Evolutionary conservation across 768 basidiomycete genomes (phyloP).

Genomic region (Suillus weaverae): DNA sequence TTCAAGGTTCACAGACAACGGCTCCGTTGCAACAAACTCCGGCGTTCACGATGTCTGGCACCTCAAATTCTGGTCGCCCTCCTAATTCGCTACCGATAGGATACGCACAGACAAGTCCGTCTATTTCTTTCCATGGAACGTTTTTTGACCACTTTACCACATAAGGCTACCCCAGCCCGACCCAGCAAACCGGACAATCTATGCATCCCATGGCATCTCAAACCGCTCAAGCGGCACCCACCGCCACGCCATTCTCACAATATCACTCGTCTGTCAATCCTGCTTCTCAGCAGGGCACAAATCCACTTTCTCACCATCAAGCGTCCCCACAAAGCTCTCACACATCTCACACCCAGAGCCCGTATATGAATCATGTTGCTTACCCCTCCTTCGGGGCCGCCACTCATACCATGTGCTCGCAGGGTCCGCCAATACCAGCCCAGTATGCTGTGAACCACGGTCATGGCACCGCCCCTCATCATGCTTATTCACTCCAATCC

Average conservation of each 20-base stretch:
- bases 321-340: neutral
- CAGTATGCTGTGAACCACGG: neutral
- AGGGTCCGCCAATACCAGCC: neutral
- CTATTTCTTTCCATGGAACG: neutral
- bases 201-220: neutral
- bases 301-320: neutral
- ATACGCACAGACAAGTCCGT: neutral
- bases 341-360: neutral
- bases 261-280: neutral
- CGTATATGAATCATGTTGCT: neutral
- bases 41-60: neutral
- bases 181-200: neutral
- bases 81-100: neutral
- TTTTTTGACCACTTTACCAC: neutral
- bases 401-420: neutral
- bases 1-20: neutral
- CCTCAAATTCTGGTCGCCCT: neutral
- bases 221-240: neutral
- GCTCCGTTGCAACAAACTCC: neutral
- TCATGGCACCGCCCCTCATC: neutral
- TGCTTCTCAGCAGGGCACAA: neutral
- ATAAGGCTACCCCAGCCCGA: neutral
- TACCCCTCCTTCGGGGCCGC: neutral
- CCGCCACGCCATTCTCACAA: neutral
- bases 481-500: neutral